Evolutionary conservation across 805 yeast species (phyloP).

Genomic region (Torulaspora quercuum): DNA sequence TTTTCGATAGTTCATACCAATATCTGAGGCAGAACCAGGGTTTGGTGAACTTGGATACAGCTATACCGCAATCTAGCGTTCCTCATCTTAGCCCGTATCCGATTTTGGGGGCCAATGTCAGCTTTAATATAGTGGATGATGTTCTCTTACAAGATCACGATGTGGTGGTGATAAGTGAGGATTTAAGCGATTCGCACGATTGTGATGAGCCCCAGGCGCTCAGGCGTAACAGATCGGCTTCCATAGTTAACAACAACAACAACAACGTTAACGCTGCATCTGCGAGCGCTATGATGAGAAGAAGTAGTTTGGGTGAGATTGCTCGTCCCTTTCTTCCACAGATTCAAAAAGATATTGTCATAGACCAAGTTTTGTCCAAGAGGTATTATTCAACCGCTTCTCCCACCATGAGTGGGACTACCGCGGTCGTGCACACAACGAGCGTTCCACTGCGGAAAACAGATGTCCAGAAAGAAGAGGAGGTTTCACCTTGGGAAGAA

Average conservation of each 20-base stretch:
- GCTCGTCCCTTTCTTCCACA: conserved; percentile 11
- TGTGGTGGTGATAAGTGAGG: conserved; percentile 10
- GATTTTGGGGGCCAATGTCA: conserved; percentile 36
- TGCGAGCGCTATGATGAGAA: conserved; percentile 11
- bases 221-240: conserved; percentile 9
- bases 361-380: conserved; percentile 20
- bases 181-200: conserved; percentile 9
- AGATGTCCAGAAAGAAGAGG: not conserved
- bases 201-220: conserved; percentile 9
- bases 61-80: conserved; percentile 20
- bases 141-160: conserved; percentile 17
- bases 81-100: conserved; percentile 37
- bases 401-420: conserved; percentile 8
- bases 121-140: conserved; percentile 32
- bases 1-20: conserved; percentile 43
- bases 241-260: conserved; percentile 2
- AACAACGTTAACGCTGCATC: conserved; percentile 4
- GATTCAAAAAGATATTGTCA: conserved; percentile 17
- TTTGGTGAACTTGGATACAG: conserved; percentile 27
- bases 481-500: conserved; percentile 29
- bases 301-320: conserved; percentile 15
- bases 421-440: conserved; percentile 4
- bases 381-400: conserved; percentile 22
- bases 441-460: conserved; percentile 5
- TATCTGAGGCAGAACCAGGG: conserved; percentile 39